phyloP scores from a whole-genome alignment of 1,284 basidiomycete genomes.

The Peniophora sp. region DNA sequence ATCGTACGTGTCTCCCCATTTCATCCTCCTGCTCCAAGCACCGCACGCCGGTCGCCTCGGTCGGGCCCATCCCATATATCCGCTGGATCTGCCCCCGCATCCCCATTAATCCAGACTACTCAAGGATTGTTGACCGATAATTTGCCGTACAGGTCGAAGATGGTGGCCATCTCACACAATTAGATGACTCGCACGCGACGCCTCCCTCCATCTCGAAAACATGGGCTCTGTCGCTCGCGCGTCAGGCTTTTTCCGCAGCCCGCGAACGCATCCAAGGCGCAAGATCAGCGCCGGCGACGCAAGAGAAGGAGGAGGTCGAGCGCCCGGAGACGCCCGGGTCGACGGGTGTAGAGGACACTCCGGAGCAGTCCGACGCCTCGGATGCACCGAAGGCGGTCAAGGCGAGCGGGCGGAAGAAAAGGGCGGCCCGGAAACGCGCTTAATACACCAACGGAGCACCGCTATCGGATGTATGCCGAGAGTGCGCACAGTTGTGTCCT shows the following conservation, averaged over 20 bases:
- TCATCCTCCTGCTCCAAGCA: constrained; percentile 1
- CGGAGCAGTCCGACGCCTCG: constrained; percentile 7
- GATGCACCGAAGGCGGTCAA: constrained; percentile 33
- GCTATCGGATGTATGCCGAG: not conserved
- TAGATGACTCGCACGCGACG: constrained; percentile 39
- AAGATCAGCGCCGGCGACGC: constrained; percentile 23
- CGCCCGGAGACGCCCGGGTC: constrained; percentile 30
- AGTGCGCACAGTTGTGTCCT: no score
- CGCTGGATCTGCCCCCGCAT: not conserved
- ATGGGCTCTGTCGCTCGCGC: constrained; percentile 40
- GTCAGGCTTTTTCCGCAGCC: constrained; percentile 19
- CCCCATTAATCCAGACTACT: constrained; percentile 1
- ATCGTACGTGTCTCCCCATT: constrained; percentile 42
- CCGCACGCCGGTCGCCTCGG: no score
- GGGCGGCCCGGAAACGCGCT: constrained; percentile 33
- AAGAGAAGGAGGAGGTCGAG: constrained; percentile 16
- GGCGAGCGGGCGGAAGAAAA: constrained; percentile 55
- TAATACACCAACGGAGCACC: not conserved
- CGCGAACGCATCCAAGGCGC: constrained; percentile 18
- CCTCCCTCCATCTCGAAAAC: constrained; percentile 40
- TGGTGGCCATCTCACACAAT: constrained; percentile 44
- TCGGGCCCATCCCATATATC: no score
- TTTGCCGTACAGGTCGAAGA: constrained; percentile 22
- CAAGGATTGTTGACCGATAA: not conserved
- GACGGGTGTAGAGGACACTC: constrained; percentile 23